Conservation (phyloP, 495 filamentous ascomycete genomes). For the Hyaloscypha finlandica region DNA sequence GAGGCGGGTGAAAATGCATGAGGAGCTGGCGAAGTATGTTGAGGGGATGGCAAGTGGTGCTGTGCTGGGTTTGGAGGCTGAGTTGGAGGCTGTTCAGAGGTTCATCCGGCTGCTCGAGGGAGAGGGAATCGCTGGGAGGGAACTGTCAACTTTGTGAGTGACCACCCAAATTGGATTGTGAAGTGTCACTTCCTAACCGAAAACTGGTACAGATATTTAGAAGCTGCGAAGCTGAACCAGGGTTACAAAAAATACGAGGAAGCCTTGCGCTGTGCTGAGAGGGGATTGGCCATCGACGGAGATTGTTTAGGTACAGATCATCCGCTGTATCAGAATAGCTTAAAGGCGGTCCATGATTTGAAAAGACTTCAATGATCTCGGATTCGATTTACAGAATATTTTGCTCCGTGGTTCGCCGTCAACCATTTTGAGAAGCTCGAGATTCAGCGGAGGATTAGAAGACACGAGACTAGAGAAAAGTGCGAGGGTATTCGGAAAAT, state of each 20-base stretch:
- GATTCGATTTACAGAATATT: background rate
- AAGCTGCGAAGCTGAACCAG: slow-evolving; percentile 14
- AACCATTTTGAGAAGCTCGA: background rate
- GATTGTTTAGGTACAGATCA: slow-evolving; percentile 26
- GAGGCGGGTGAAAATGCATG: slow-evolving; percentile 7
- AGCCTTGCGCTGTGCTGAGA: slow-evolving; percentile 19
- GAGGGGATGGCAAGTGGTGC: background rate
- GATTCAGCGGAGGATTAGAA: no score
- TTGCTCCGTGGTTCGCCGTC: background rate
- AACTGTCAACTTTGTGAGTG: slow-evolving; percentile 23
- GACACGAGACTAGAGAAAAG: no score
- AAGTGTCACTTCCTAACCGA: slow-evolving; percentile 1
- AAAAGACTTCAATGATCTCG: background rate
- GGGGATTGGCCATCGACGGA: slow-evolving; percentile 16
- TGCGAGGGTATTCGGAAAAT: no score
- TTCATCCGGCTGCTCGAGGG: slow-evolving; percentile 16
- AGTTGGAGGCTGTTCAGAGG: background rate
- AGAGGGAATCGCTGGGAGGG: slow-evolving; percentile 19
- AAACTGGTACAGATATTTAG: slow-evolving; percentile 12
- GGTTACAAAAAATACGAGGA: slow-evolving; percentile 1
- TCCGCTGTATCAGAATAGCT: slow-evolving; percentile 9
- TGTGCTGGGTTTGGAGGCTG: slow-evolving; percentile 1
- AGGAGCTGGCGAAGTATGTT: background rate
- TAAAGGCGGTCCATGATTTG: slow-evolving; percentile 5
- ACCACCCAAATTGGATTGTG: background rate